Evolutionary conservation across 805 yeast species (phyloP), one percentile per base, ranked within the genome.

Genomic region (Ogataea degrootiae): DNA sequence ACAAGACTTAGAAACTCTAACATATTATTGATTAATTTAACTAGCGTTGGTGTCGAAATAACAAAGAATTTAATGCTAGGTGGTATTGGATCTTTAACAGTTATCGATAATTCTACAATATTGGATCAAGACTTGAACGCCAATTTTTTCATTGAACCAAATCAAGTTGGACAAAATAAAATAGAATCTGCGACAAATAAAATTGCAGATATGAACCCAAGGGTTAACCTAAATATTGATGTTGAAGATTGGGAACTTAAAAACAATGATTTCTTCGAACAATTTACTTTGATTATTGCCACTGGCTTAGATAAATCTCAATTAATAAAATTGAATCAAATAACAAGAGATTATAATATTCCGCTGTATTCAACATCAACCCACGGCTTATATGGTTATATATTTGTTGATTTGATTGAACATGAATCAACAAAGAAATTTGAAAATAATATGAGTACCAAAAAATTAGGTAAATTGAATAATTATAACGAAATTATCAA

Each of bases 21-120:
- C 40, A 74, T 92, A 5, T 68, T 91, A 40, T 58, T 94, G 39
- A 72, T 92, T 41, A 85, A 86, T 51, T 57, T 89, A 15, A 85
- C 91, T 11, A 87, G 88, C 1, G 74, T 87, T 8, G 95, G 95
- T 6, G 80, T 83, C 15, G 99, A 92, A 63, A 74, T 87, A 11
- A 79, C 83, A 35, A 92, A 94, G 66, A 91, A 91, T 63, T 65
- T 94, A 42, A 87, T 87, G 17, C 74, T 94, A 22, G 95, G 96
- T 29, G 99, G 99, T 5, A 72, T 92, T 48, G 96, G 96, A 3
- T 70, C 83, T 0, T 66, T 92, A 29, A 82, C 83, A n/a, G 69
- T 94, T 0, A 60, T 83, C 46, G 97, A 91, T 66, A 58, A 65
- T 34, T 67, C 82, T 3, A 56, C 42, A 0, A 78, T 87, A 1